Percentiles rank a stretch among this genome's conserved stretches.
Evolutionary conservation across 257 asterid genomes (phyloP).

Genomic region (Orobanche coerulescens): DNA sequence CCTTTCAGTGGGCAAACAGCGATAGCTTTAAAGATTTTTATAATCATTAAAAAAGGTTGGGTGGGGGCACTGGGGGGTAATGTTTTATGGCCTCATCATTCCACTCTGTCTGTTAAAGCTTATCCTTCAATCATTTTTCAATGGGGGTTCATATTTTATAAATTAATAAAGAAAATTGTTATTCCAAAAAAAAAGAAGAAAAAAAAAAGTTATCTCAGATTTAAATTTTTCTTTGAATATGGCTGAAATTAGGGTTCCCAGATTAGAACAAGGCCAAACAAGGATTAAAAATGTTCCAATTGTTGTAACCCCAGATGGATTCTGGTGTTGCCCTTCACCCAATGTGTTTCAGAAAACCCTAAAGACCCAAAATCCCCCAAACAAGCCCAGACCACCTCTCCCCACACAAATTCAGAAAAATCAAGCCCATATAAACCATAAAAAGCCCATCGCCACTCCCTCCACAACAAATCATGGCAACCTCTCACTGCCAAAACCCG

Average conservation of each 20-base stretch:
- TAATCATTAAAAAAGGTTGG: constrained; percentile 13
- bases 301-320: constrained; percentile 95
- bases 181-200: background rate
- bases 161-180: constrained; percentile 23
- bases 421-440: constrained; percentile 40
- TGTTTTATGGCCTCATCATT: constrained; percentile 32
- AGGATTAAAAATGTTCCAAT: constrained; percentile 76
- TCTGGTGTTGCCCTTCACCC: constrained; percentile 98
- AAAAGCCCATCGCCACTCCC: constrained; percentile 28
- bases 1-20: too few species aligned
- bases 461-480: constrained; percentile 21
- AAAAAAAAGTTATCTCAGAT: too few species aligned
- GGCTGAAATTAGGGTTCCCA: constrained; percentile 63
- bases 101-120: constrained; percentile 57
- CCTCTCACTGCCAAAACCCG: constrained; percentile 39
- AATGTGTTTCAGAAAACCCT: constrained; percentile 65
- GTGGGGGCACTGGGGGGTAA: too few species aligned
- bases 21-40: constrained; percentile 24
- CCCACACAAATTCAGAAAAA: constrained; percentile 35
- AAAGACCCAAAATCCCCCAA: constrained; percentile 48
- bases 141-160: constrained; percentile 27
- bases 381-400: constrained; percentile 46
- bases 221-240: constrained; percentile 12
- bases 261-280: constrained; percentile 66
- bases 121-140: constrained; percentile 55